phyloP scores from a whole-genome alignment of 805 yeast species.

The Debaryomyces maramus region DNA sequence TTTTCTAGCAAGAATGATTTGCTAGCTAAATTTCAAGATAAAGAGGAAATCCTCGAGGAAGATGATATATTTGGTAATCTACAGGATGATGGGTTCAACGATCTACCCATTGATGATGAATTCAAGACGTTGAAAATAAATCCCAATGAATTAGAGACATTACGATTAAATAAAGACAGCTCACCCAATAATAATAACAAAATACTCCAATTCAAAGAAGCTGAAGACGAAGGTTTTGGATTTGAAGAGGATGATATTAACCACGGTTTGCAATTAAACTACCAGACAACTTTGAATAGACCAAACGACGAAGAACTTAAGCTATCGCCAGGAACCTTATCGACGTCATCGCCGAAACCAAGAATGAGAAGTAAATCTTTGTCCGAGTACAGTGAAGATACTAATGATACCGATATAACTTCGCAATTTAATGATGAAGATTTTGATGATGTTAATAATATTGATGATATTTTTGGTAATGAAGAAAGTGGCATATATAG shows the following conservation, averaged over 20 bases:
- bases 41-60: constrained; percentile 7
- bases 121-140: constrained; percentile 24
- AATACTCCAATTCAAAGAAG: not conserved
- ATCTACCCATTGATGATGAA: constrained; percentile 20
- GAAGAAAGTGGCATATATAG: constrained; percentile 38
- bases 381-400: constrained; percentile 39
- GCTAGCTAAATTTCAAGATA: constrained; percentile 21
- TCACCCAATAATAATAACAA: not conserved
- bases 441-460: constrained; percentile 35
- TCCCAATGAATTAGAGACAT: constrained; percentile 6
- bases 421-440: constrained; percentile 40
- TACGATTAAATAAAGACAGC: not conserved
- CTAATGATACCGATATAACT: constrained; percentile 37
- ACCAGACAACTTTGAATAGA: constrained; percentile 3
- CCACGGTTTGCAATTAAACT: constrained; percentile 1
- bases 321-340: constrained; percentile 22
- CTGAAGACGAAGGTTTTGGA: not conserved
- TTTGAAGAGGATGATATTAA: constrained; percentile 6
- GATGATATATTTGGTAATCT: constrained; percentile 30
- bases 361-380: constrained; percentile 22
- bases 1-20: constrained; percentile 18
- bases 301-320: constrained; percentile 6
- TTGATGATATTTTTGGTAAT: constrained; percentile 39
- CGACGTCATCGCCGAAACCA: constrained; percentile 25
- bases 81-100: constrained; percentile 15